Base-by-base conservation (phyloP, 148 eudicot genomes). In the Silene uniflora region DNA sequence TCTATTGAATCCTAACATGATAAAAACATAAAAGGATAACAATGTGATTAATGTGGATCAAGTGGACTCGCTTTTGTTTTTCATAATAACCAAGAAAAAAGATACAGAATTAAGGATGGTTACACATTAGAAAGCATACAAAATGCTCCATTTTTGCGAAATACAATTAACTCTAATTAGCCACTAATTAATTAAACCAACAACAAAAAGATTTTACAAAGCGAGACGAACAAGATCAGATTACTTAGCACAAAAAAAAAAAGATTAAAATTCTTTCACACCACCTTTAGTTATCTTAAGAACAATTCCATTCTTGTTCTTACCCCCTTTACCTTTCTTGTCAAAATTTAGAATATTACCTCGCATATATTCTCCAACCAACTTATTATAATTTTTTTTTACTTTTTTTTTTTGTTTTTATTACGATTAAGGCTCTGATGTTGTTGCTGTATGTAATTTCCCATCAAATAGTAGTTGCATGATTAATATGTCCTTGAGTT, bases 311-410 rank as follows among this genome's bases (percentile, higher is more conserved):
- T 23, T 25, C 0, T 13, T 5, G 21, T 35, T 17, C 52, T 35
- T 19, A 39, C 22, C 52, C 13, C 24, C 70, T 76, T 27, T 13
- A 52, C 1, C 23, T 68, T 76, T 39, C 59, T 52, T 35, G 66
- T 73, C 77, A 73, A 73, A 78, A 59, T 78, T 78, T 21, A 67
- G 73, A 73, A 66, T 73, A 73, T 67, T 73, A 79, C 73, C 59
- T 61, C 52, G 71, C 75, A 78, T 78, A 72, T 60, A 54, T 74
- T 74, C 77, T 74, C 68, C 69, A 73, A 39, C 23, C 7, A 65
- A 24, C n/a, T 75, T 75, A 47, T 75, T 63, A 6, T 44, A 23
- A 44, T 16, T 22, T 24, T 7, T 13, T 0, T 21, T 22, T 7
- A 22, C 0, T 32, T 6, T 25, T 10, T 21, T 6, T 24, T 60